Base-by-base conservation (phyloP, 257 asterid genomes). In the Salvia hispanica region DNA sequence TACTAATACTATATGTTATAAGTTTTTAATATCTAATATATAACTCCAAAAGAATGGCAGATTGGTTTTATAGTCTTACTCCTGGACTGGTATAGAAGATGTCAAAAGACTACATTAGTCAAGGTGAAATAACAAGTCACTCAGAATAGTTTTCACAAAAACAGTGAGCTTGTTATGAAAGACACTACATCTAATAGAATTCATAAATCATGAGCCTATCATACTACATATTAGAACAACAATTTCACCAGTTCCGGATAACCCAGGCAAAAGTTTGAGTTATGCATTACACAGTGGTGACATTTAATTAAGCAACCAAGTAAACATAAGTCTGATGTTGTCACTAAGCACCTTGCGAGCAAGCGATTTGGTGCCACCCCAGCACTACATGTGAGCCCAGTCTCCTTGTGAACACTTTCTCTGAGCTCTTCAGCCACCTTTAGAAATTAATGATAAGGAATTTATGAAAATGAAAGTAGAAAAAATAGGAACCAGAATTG, bases 321-420 rank as follows among this genome's bases (percentile, higher is more conserved):
- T 10, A 55, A 66, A 46, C 18, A 14, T 44, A 57, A 48, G 54
- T 47, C 52, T 51, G n/a, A n/a, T 45, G 47, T 52, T 64, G 59
- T 74, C 58, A 62, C n/a, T 28, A 67, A 76, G 76, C 66, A 93
- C 98, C 98, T 93, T 93, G 99, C 96, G 73, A 94, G 96, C 71
- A 91, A 74, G 76, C 93, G 96, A 75, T 94, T 94, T 67, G 99
- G 88, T 21, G 85, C 95, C 44, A 94, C 92, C 61, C 99, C 99
- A 25, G 95, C 96, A 84, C 99, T 94, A 72, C 99, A 94, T 15
- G 97, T 94, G 62, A 93, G 92, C 63, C 99, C 97, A 31, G 99
- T 90, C 82, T 88, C 97, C 72, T 72, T 71, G 76, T 61, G 70
- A 37, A 93, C 85, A 72, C 82, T 75, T 77, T 75, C 80, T 77